phyloP scores from a whole-genome alignment of 2,329 filamentous ascomycete genomes.

The Lecanicillium sp. region DNA sequence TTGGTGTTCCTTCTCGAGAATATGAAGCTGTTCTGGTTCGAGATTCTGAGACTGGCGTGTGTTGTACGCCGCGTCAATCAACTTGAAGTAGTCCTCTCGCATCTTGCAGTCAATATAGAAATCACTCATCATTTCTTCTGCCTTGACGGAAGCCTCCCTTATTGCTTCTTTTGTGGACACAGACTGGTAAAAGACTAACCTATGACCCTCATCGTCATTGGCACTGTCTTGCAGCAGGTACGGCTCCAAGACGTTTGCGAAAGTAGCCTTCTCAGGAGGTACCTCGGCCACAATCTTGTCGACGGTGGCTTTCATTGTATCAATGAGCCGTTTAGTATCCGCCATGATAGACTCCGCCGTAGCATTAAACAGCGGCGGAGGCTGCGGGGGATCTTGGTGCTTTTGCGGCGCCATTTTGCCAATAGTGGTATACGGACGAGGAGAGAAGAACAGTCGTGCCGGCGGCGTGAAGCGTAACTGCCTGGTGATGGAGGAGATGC shows the following conservation, averaged over 20 bases:
- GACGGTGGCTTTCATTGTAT: constrained; percentile 51
- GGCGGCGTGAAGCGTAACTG: constrained; percentile 38
- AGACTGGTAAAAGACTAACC: constrained; percentile 76
- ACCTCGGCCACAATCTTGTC: constrained; percentile 61
- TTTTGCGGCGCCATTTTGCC: constrained; percentile 55
- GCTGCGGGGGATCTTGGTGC: constrained; percentile 68
- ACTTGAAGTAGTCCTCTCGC: constrained; percentile 71
- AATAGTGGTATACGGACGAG: constrained; percentile 32
- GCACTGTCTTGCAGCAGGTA: constrained; percentile 69
- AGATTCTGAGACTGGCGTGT: constrained; percentile 43
- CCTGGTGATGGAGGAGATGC: constrained; percentile 49
- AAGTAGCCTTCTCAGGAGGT: constrained; percentile 41
- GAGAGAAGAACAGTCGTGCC: constrained; percentile 18
- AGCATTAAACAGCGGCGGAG: constrained; percentile 68
- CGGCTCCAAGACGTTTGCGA: constrained; percentile 50
- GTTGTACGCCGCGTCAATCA: constrained; percentile 51
- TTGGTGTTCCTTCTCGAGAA: constrained; percentile 72
- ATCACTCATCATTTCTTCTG: constrained; percentile 67
- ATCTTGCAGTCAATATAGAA: constrained; percentile 71
- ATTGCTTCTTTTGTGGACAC: constrained; percentile 61
- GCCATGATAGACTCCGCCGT: constrained; percentile 60
- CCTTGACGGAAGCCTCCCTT: constrained; percentile 67
- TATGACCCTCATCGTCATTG: constrained; percentile 57
- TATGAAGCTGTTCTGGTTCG: constrained; percentile 60
- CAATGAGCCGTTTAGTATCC: constrained; percentile 59